Percentiles rank a stretch among this genome's conserved stretches.
Conservation (phyloP, 495 filamentous ascomycete genomes). For the Tuber microsphaerosporum region DNA sequence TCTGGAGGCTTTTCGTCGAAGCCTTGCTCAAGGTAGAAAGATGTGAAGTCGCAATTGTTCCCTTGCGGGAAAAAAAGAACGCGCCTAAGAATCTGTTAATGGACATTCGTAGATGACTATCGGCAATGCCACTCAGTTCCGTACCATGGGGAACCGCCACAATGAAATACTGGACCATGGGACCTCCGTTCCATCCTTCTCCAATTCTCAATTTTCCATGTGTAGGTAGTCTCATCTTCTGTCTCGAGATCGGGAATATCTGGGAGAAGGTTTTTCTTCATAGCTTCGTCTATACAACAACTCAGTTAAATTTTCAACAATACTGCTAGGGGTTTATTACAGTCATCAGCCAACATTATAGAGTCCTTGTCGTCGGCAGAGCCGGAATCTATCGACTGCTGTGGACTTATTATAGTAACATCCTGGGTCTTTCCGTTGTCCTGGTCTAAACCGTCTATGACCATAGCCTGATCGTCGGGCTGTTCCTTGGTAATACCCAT, state of each 20-base stretch:
- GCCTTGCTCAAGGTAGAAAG: conserved; percentile 94
- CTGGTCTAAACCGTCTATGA: conserved; percentile 48
- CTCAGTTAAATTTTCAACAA: background rate
- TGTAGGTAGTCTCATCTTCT: conserved; percentile 59
- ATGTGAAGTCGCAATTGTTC: conserved; percentile 84
- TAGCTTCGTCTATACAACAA: conserved; percentile 60
- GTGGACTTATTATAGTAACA: conserved; percentile 75
- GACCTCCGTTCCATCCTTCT: conserved; percentile 62
- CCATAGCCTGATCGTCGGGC: conserved; percentile 36
- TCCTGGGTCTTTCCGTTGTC: conserved; percentile 69
- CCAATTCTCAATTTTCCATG: conserved; percentile 85
- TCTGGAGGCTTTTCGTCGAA: conserved; percentile 64
- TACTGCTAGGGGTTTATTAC: conserved; percentile 20
- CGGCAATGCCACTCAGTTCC: conserved; percentile 36
- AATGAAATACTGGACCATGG: conserved; percentile 80
- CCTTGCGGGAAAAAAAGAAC: conserved; percentile 92
- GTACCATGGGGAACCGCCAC: conserved; percentile 81
- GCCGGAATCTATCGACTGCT: conserved; percentile 50
- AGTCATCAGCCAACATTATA: conserved; percentile 40
- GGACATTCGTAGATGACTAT: background rate
- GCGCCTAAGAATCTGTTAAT: conserved; percentile 53
- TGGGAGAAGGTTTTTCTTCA: conserved; percentile 68
- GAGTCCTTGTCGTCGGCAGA: conserved; percentile 47
- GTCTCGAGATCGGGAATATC: conserved; percentile 68
- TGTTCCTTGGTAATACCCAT: conserved; percentile 1